Evolutionary conservation across 2,329 filamentous ascomycete genomes (phyloP).

Genomic region (Neonectria punicea): DNA sequence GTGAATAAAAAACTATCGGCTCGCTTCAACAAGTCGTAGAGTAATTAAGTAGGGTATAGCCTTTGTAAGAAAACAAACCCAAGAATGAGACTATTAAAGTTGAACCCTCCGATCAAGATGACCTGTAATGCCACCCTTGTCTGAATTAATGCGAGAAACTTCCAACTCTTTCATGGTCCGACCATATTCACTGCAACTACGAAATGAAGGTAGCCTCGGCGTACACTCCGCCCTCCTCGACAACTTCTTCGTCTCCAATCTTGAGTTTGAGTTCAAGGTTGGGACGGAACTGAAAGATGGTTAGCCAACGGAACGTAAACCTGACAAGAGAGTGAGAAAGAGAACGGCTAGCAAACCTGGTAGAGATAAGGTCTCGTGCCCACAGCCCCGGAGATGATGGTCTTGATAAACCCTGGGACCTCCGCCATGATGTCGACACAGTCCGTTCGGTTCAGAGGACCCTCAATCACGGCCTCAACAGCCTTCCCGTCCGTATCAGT

Average conservation of each 20-base stretch:
- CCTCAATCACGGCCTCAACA: constrained; percentile 76
- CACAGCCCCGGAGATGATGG: constrained; percentile 85
- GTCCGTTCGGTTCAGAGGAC: constrained; percentile 77
- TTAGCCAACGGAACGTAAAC: background rate
- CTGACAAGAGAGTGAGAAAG: too few species aligned
- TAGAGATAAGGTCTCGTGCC: constrained; percentile 98
- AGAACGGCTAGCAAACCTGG: constrained; percentile 68
- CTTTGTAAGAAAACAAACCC: background rate
- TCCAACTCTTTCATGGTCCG: background rate
- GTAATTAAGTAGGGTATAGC: background rate
- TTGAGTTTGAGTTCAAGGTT: constrained; percentile 82
- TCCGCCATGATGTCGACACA: constrained; percentile 94
- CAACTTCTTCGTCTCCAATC: constrained; percentile 80
- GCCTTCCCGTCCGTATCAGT: constrained; percentile 79
- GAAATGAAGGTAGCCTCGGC: constrained; percentile 96
- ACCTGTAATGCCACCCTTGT: background rate
- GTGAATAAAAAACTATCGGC: background rate
- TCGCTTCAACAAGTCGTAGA: background rate
- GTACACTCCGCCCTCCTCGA: constrained; percentile 84
- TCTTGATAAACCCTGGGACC: constrained; percentile 93
- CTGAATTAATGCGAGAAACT: background rate
- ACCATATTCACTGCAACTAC: constrained; percentile 46
- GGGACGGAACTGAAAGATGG: constrained; percentile 71
- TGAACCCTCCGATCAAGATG: background rate
- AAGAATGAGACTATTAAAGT: background rate